Base-by-base conservation (phyloP, 768 basidiomycete species). In the Boletus reticulatus region DNA sequence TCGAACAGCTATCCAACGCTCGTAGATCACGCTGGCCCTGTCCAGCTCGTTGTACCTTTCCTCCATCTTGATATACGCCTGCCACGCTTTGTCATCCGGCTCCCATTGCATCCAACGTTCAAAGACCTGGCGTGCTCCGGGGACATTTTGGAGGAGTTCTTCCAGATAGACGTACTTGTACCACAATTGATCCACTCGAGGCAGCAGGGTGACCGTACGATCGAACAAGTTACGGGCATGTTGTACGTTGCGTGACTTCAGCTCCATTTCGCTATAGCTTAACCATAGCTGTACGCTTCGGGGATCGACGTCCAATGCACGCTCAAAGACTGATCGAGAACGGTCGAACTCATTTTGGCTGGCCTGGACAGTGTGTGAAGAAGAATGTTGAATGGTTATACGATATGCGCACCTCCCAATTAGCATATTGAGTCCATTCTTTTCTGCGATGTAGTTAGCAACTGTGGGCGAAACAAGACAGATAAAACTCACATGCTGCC, bases 71-170 rank as follows among this genome's bases (percentile, higher is more conserved):
- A 98, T 92, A 73, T 96, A 98, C n/a, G 94, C 93, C 68, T 94
- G 92, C 96, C 96, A 99, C 4, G 96, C 94, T 77, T 98, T 98
- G 82, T 98, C 97, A 65, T 98, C 95, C 1, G 97, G 97, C 69
- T 98, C 97, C 97, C 97, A 98, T 61, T 92, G 84, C 94, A 98
- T 96, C 97, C 97, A 99, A 44, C 97, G 84, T 72, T 99, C 97
- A 59, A 98, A 99, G 52, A 98, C 93, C 69, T 98, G 96, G 10
- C 97, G 86, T 2, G 95, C 94, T 38, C 97, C 97, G 1, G 95
- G 85, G 32, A 99, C 88, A 67, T 99, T 98, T 65, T 95, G 89
- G 13, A 99, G 82, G 4, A 99, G 82, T 69, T 99, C 97, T 68
- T 99, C 97, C 52, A 99, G 84, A 73, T 97, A 98, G 56, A 99